Evolutionary conservation across 2,329 filamentous ascomycete species (phyloP).

Genomic region (Paraconiothyrium sp.): DNA sequence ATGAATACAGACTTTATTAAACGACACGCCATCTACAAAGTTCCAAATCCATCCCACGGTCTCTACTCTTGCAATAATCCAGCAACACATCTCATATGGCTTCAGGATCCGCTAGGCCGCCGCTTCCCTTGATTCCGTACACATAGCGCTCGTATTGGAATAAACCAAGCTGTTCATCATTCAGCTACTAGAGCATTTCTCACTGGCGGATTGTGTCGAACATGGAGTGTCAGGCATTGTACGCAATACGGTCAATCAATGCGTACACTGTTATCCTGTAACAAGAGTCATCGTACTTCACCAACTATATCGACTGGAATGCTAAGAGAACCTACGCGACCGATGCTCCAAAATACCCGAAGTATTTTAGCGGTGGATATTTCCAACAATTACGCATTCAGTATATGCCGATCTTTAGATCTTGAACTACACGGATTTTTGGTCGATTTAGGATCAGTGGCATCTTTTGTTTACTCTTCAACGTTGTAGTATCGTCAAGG

Average conservation of each 20-base stretch:
- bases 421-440: neutral
- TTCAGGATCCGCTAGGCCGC: neutral
- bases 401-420: neutral
- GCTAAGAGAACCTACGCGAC: neutral
- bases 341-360: neutral
- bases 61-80: neutral
- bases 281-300: neutral
- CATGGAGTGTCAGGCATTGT: neutral
- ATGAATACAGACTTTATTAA: neutral
- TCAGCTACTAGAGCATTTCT: neutral
- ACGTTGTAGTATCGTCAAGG: neutral
- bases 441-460: neutral
- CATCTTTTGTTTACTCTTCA: neutral
- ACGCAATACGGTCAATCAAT: neutral
- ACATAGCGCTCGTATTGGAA: neutral
- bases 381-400: neutral
- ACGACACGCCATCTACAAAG: neutral
- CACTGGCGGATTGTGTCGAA: neutral
- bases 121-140: neutral
- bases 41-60: neutral
- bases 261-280: neutral
- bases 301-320: neutral
- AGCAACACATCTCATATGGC: neutral
- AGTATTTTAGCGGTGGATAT: neutral
- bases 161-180: neutral